These are phyloP conservation scores for Miscanthus sacchariflorus DNA, from an alignment of 202 grass and related monocot species.

Conservation along the genomic window DNA sequence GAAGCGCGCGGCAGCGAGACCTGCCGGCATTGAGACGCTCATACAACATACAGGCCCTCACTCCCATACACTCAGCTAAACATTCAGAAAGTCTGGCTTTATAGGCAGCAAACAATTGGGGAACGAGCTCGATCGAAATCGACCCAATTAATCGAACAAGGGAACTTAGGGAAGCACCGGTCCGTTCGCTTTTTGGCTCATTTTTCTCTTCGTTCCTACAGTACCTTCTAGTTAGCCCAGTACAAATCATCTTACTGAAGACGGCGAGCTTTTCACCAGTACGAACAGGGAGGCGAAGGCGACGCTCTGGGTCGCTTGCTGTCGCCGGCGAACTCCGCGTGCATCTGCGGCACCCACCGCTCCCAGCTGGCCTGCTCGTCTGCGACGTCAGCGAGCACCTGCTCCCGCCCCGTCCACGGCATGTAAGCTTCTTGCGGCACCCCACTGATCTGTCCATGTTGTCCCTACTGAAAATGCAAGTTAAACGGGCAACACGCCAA, in stretches of 20 bases:
- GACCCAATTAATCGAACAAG: too few relatives aligned
- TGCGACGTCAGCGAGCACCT: conserved; percentile 31
- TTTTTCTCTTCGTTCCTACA: not conserved
- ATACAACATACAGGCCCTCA: too few relatives aligned
- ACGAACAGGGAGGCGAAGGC: conserved; percentile 48
- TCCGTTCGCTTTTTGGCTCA: not conserved
- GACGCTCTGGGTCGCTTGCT: conserved; percentile 59
- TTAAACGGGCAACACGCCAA: not conserved
- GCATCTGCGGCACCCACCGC: conserved; percentile 72
- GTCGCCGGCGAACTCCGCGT: conserved; percentile 43
- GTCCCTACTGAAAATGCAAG: conserved; percentile 51
- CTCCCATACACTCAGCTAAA: not conserved
- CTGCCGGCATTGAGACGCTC: too few relatives aligned
- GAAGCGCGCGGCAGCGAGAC: too few relatives aligned
- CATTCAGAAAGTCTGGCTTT: not conserved
- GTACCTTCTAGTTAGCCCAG: not conserved
- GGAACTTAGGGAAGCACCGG: not conserved
- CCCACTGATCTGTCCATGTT: conserved; percentile 22
- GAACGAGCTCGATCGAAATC: too few relatives aligned
- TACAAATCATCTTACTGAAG: not conserved
- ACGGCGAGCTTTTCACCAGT: conserved; percentile 56
- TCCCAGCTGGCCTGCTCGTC: conserved; percentile 48
- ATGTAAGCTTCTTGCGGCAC: conserved; percentile 44
- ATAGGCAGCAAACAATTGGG: not conserved
- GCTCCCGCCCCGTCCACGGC: conserved; percentile 46